phyloP scores from a whole-genome alignment of 179 eudicot species.

The Spinacia oleracea region DNA sequence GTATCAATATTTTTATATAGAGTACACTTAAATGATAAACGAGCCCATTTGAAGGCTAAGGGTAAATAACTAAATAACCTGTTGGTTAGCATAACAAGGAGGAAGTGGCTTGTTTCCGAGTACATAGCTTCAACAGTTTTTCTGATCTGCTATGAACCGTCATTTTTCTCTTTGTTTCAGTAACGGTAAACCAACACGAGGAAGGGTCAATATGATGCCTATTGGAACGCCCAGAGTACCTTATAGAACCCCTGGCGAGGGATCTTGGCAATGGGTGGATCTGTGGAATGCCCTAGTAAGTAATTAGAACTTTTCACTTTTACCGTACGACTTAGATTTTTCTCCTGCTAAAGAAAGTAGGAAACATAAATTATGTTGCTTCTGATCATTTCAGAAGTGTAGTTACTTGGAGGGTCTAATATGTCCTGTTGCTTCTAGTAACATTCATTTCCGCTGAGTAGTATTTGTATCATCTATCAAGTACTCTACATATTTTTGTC shows the following conservation, averaged over 20 bases:
- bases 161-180: conserved; percentile 37
- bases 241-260: conserved; percentile 59
- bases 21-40: conserved; percentile 4
- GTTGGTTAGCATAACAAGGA: background rate
- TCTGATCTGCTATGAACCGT: too few species aligned
- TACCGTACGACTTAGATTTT: background rate
- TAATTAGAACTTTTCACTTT: conserved; percentile 19
- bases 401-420: background rate
- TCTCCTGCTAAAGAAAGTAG: background rate
- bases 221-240: conserved; percentile 76
- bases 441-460: background rate
- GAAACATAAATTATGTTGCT: background rate
- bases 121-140: background rate
- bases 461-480: background rate
- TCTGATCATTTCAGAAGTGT: background rate
- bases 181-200: conserved; percentile 54
- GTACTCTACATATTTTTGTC: background rate
- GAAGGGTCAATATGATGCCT: conserved; percentile 72
- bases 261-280: conserved; percentile 76
- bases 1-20: background rate
- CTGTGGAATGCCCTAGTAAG: conserved; percentile 88
- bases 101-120: background rate
- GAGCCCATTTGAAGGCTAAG: background rate
- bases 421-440: background rate
- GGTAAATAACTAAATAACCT: background rate